Base-by-base conservation (phyloP, 352 stramenopile species). In the Phytophthora citricola region DNA sequence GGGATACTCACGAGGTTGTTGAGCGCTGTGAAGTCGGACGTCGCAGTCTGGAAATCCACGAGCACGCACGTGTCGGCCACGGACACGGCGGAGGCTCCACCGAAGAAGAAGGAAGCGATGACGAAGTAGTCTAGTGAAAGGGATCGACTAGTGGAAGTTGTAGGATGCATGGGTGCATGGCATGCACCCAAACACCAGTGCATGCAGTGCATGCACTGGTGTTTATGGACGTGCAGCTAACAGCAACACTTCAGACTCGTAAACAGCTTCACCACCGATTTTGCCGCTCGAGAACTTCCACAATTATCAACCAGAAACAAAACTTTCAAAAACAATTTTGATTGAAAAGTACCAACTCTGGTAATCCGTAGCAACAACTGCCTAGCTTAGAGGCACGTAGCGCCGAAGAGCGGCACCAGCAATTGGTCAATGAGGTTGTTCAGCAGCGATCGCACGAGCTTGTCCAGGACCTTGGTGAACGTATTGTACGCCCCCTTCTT, bases 401-500 rank as follows among this genome's bases (percentile, higher is more conserved):
- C 74, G 41, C 80, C 78, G 62, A 88, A 87, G 40, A 70, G 44
- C 20, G 72, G 66, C 24, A 66, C 68, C 47, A 89, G 66, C 29
- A 75, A 60, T 12, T 72, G 60, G 3, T 69, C 48, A 36, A 88
- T 71, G 22, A 87, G 6, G 49, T 82, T 75, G 72, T 90, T 90
- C 52, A 87, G 29, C 3, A 86, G 57, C 50, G 78, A 85, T 26
- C 74, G 80, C 34, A 68, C 43, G 12, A 88, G 56, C 56, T 71
- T 77, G 62, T 85, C 49, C 17, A 75, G 58, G 14, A 83, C 63
- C 40, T 69, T 52, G 45, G 79, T 76, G 47, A 83, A 71, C 43
- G 63, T 77, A n/a, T 83, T 80, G 72, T 87, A 88, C 12, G 76
- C 47, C 39, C 74, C 62, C 38, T 76, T 78, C 78, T 87, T 90